Evolutionary conservation across 805 yeast species (phyloP), one percentile per base, ranked within the genome.

Genomic region (Cyberlindnera mississippiensis): DNA sequence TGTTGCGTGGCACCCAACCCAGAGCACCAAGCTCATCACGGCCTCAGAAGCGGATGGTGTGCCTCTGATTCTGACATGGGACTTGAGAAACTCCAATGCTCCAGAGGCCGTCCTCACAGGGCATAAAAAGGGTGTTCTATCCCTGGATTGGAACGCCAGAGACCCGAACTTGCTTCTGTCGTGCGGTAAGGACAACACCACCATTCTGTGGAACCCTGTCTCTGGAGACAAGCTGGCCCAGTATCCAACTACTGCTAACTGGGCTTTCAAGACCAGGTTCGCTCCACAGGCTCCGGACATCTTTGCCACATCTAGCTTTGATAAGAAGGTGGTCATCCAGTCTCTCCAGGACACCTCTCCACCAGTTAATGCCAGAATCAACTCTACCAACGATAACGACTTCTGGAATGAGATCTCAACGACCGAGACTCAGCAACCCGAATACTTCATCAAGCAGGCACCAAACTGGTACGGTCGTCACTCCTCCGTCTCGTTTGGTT

Each of bases 1-100:
- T 46, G 95, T 93, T 12, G 88, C 83, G 44, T 93, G 99, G 99
- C 97, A 93, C 63, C 99, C 99, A 42, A 67, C 75, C 33, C 82
- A 82, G 65, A 79, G 91, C 44, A 91, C 98, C 13, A 83, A 79
- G 60, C 75, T 93, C 45, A 80, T 85, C 20, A 91, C 98, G 19
- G 96, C 96, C 20, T 81, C 93, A 22, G 89, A 83, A 46, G 76
- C 79, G 44, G 97, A 90, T 62, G 69, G 73, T 16, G 77, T 78
- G 38, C 96, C 99, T 11, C 74, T 85, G 26, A 80, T 93, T 41
- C 67, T 88, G 50, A 72, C 91, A 13, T 93, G 99, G 99, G 97
- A 93, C 68, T 73, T 93, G 59, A 79, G 97, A 64, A 91, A 93
- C 61, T 80, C 96, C 22, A 83, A 85, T 56, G 87, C 84, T n/a